Evolutionary conservation across 1,284 basidiomycete genomes (phyloP).

Genomic region (Boletus semigastroideus): DNA sequence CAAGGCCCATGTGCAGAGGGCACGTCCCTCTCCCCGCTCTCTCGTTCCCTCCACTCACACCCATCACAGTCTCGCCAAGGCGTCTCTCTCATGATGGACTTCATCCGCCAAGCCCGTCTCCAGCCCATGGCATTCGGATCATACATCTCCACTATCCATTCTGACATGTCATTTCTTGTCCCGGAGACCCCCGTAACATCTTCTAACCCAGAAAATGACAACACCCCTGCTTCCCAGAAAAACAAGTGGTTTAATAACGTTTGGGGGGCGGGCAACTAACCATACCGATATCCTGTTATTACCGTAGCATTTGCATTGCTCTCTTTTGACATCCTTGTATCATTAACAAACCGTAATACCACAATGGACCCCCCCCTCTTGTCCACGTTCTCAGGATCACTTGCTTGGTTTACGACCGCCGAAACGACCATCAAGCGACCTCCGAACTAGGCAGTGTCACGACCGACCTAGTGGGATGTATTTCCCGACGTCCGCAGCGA

Average conservation of each 20-base stretch:
- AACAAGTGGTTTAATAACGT: conserved; percentile 28
- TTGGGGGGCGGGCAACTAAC: conserved; percentile 24
- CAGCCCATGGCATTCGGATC: conserved; percentile 63
- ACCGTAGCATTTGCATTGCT: conserved; percentile 19
- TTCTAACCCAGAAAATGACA: conserved; percentile 17
- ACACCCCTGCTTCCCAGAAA: conserved; percentile 10
- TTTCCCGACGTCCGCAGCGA: conserved; percentile 77
- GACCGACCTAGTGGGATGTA: conserved; percentile 54
- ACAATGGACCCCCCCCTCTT: no score
- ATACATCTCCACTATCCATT: conserved; percentile 38
- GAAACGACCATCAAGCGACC: neutral
- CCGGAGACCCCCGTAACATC: conserved; percentile 23
- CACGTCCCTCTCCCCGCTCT: conserved; percentile 33
- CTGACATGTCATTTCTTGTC: conserved; percentile 31
- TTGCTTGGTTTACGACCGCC: no score
- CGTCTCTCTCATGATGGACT: conserved; percentile 67
- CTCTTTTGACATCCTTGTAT: conserved; percentile 28
- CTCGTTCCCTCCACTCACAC: conserved; percentile 11
- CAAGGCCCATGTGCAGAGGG: conserved; percentile 76
- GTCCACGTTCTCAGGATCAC: no score
- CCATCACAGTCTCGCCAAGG: conserved; percentile 75
- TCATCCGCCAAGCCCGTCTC: conserved; percentile 72
- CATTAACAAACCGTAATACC: conserved; percentile 35
- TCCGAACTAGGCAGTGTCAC: neutral
- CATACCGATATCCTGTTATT: neutral